Evolutionary conservation across 306 rosid species (phyloP).

Genomic region (Castanea crenata): DNA sequence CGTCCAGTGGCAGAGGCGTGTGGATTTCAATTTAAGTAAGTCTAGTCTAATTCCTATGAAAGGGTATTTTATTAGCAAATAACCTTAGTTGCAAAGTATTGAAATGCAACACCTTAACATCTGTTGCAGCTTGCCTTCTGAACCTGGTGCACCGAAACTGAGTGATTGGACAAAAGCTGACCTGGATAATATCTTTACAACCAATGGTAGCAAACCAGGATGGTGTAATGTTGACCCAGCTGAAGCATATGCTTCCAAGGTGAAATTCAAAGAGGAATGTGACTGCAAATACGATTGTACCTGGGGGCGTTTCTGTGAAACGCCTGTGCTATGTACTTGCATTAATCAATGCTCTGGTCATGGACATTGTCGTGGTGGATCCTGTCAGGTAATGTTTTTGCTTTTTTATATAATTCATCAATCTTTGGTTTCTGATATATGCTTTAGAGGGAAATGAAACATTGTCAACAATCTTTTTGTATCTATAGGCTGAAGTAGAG

Average conservation of each 20-base stretch:
- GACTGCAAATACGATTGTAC: conserved; percentile 85
- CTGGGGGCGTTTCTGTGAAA: conserved; percentile 75
- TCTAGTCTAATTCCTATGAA: conserved; percentile 18
- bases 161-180: conserved; percentile 76
- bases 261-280: conserved; percentile 73
- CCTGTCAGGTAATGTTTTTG: conserved; percentile 64
- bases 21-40: conserved; percentile 82
- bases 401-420: conserved; percentile 1
- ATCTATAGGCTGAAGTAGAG: neutral
- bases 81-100: conserved; percentile 7
- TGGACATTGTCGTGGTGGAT: conserved; percentile 90
- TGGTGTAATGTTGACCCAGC: conserved; percentile 98
- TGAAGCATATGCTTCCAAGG: conserved; percentile 75
- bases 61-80: conserved; percentile 19
- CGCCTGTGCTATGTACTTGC: conserved; percentile 69
- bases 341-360: conserved; percentile 89
- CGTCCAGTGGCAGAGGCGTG: conserved; percentile 94
- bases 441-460: conserved; percentile 14
- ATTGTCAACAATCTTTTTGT: conserved; percentile 10
- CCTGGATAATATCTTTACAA: conserved; percentile 64
- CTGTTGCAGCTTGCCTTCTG: conserved; percentile 62
- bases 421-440: conserved; percentile 18
- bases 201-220: conserved; percentile 69
- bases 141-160: conserved; percentile 58
- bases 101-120: conserved; percentile 16